These are phyloP conservation scores for Aquilaria agallochum DNA, from an alignment of 441 rosid species.

Conservation along the genomic window DNA sequence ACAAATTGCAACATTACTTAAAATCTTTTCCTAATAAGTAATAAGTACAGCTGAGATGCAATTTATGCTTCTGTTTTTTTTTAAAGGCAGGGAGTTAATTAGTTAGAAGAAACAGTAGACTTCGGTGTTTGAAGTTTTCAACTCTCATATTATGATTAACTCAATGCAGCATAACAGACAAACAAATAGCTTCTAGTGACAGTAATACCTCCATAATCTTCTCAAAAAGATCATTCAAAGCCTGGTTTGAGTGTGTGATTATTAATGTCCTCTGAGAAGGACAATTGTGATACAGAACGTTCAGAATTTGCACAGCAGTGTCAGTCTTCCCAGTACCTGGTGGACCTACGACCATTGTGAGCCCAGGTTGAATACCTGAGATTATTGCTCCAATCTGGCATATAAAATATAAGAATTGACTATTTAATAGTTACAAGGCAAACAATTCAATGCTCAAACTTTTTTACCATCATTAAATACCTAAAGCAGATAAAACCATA, in stretches of 20 bases:
- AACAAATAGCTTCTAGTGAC: neutral
- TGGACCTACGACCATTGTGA: slow-evolving; percentile 99
- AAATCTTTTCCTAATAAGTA: neutral
- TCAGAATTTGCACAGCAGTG: slow-evolving; percentile 97
- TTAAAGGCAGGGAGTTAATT: no score
- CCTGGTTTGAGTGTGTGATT: slow-evolving; percentile 98
- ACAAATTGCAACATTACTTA: slow-evolving; percentile 13
- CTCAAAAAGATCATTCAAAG: slow-evolving; percentile 96
- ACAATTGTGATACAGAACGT: slow-evolving; percentile 95
- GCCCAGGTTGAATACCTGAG: slow-evolving; percentile 97
- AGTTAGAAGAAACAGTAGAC: neutral
- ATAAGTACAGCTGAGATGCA: no score
- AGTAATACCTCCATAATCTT: slow-evolving; percentile 92
- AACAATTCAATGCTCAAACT: neutral
- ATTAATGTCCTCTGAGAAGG: slow-evolving; percentile 97
- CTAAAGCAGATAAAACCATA: neutral
- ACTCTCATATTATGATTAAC: neutral
- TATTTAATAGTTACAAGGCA: neutral
- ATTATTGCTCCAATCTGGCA: slow-evolving; percentile 90
- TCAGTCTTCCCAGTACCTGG: slow-evolving; percentile 99
- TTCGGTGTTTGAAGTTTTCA: neutral
- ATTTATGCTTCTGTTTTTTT: no score
- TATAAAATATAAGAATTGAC: neutral
- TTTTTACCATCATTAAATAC: neutral
- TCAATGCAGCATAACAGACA: neutral